Base-by-base conservation (phyloP, 106 monocot species). In the Acorus calamus region DNA sequence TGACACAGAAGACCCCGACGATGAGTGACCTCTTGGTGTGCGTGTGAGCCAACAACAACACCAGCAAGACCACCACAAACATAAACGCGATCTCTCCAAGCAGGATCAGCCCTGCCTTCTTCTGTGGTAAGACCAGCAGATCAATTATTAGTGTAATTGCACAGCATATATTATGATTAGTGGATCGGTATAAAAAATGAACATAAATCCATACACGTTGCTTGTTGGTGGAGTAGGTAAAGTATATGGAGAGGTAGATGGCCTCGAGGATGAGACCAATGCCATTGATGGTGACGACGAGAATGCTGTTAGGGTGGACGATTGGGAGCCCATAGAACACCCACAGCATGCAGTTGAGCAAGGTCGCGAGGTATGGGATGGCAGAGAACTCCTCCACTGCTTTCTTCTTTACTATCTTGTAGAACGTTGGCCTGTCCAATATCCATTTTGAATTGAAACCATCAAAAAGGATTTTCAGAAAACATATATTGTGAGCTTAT, bases 281-380 rank as follows among this genome's bases (percentile, higher is more conserved):
- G 76, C 76, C 79, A 14, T 81, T 84, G 66, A 89, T 82, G 68
- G 84, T 85, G 75, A 66, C 57, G 55, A 87, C 68, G 47, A 89
- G 81, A 45, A 69, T 53, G 71, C 76, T 89, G 69, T 72, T 45
- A 0, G 81, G 76, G 54, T 73, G 76, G 9, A 80, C 77, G 3
- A 80, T 2, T 3, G 79, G 81, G 54, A 85, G 47, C 43, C 82
- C 79, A 62, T 82, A 84, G 66, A 81, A 70, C 65, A 86, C 76
- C 87, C 87, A 83, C 5, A 83, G 53, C 63, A 75, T 69, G 56
- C 83, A 87, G 56, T 80, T 87, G 45, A 87, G 56, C 8, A 83
- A 48, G 2, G 86, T 87, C 46, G 86, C 82, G 5, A 80, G 53
- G 71, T 83, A 87, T 0, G 82, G 86, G 12, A 79, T 60, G 4